A percentile compares a stretch with the other conserved stretches of the same genome.
Evolutionary conservation across 371 early-diverging fungal species (phyloP).

Genomic region (Mortierella sp.): DNA sequence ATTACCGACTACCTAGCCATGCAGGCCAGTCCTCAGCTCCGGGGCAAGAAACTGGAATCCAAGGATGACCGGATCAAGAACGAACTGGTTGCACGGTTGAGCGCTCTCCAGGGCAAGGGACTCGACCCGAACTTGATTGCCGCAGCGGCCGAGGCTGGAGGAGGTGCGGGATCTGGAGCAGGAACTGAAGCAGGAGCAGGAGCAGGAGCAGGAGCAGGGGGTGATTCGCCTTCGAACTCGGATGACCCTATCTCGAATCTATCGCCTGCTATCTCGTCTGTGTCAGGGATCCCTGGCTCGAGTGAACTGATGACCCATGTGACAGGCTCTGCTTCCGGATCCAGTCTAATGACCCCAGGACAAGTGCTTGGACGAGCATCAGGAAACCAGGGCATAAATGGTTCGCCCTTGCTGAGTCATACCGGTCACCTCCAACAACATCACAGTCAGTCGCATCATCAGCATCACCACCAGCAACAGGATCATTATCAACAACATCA

Average conservation of each 20-base stretch:
- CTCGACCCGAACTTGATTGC: neutral
- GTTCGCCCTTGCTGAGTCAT: constrained; percentile 13
- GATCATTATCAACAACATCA: constrained; percentile 17
- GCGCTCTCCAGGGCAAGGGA: constrained; percentile 22
- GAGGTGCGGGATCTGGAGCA: constrained; percentile 1
- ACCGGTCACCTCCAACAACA: constrained; percentile 20
- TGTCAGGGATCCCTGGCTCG: neutral
- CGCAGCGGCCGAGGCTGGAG: neutral
- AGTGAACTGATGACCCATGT: constrained; percentile 2
- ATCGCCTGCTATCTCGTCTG: neutral
- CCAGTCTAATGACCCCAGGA: constrained; percentile 16
- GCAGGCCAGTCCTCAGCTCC: constrained; percentile 20
- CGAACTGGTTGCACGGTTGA: constrained; percentile 20
- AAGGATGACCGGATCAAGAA: constrained; percentile 40
- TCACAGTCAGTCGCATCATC: neutral
- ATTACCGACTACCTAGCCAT: constrained; percentile 29
- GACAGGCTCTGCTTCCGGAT: constrained; percentile 1
- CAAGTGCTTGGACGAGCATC: constrained; percentile 20
- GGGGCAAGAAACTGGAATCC: constrained; percentile 25
- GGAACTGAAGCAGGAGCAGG: neutral
- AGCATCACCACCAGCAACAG: constrained; percentile 10
- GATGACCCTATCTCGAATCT: constrained; percentile 9
- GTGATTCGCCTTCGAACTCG: neutral
- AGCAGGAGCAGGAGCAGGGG: neutral
- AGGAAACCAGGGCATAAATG: neutral